phyloP scores from a whole-genome alignment of 1,284 basidiomycete species.

The Megacollybia platyphylla region DNA sequence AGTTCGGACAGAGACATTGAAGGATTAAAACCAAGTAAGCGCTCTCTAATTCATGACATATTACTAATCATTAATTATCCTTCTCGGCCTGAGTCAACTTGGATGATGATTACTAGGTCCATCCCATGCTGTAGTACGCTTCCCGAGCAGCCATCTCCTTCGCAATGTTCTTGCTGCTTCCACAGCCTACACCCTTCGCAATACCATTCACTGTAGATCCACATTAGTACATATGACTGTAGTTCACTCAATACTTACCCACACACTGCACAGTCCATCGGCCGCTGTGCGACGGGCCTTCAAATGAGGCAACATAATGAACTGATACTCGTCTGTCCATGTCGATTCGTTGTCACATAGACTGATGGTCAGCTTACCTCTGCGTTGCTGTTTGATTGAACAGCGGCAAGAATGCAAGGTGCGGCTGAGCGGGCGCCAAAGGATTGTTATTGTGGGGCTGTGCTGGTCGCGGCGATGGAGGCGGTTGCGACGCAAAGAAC shows the following conservation, averaged over 20 bases:
- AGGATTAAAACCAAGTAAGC: conserved; percentile 5
- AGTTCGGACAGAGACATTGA: conserved; percentile 17
- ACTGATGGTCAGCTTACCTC: not conserved
- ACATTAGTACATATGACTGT: not conserved
- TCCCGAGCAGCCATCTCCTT: conserved; percentile 63
- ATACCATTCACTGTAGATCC: conserved; percentile 48
- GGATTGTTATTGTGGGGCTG: conserved; percentile 28
- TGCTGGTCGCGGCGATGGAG: conserved; percentile 6
- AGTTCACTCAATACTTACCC: conserved; percentile 24
- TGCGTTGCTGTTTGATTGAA: conserved; percentile 45
- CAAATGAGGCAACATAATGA: conserved; percentile 43
- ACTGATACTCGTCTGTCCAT: conserved; percentile 47
- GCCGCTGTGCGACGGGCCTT: conserved; percentile 52
- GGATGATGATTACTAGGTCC: conserved; percentile 27
- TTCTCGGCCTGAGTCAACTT: no score
- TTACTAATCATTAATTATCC: not conserved
- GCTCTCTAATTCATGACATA: not conserved
- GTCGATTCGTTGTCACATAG: conserved; percentile 16
- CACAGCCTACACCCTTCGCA: conserved; percentile 45
- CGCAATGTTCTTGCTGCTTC: conserved; percentile 54
- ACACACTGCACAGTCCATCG: conserved; percentile 53
- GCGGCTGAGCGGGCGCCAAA: conserved; percentile 42
- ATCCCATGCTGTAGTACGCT: conserved; percentile 61
- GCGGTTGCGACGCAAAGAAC: not conserved
- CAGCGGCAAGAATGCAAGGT: conserved; percentile 47